Conservation (phyloP, 768 basidiomycete species). For the Galerina sulciceps region DNA sequence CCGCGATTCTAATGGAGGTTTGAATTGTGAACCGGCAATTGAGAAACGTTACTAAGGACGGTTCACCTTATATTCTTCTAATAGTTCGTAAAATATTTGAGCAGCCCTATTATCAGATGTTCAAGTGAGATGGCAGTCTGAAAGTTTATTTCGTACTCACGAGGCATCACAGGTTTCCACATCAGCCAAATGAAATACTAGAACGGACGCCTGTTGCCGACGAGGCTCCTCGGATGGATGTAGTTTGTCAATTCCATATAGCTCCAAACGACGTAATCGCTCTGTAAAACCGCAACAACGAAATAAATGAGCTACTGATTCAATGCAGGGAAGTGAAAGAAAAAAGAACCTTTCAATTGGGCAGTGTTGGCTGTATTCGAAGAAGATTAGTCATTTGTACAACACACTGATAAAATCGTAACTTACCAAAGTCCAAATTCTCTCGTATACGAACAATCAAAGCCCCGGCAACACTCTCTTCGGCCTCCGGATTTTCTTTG, state of each 20-base stretch:
- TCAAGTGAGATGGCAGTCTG: conserved; percentile 1
- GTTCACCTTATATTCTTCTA: conserved; percentile 76
- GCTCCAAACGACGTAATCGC: conserved; percentile 80
- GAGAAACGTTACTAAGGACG: not conserved
- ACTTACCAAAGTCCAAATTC: conserved; percentile 86
- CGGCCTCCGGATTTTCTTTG: conserved; percentile 82
- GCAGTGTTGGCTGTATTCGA: conserved; percentile 80
- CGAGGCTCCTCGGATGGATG: conserved; percentile 92
- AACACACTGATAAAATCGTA: not conserved
- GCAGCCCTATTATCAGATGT: conserved; percentile 56
- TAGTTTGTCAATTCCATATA: conserved; percentile 78
- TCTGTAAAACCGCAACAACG: conserved; percentile 41
- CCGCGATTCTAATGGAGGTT: conserved; percentile 43
- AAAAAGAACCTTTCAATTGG: conserved; percentile 77
- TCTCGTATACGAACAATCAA: conserved; percentile 91
- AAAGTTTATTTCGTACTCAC: conserved; percentile 38
- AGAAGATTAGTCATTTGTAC: not conserved
- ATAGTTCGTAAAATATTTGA: conserved; percentile 81
- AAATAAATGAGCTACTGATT: not conserved
- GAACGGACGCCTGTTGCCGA: conserved; percentile 69
- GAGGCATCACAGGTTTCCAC: conserved; percentile 91
- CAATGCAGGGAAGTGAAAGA: not conserved
- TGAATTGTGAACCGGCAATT: not conserved
- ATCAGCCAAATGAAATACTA: conserved; percentile 95
- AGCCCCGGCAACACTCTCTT: conserved; percentile 79